These are phyloP conservation scores for Linum trigynum DNA, from an alignment of 345 rosid species.

Conservation along the genomic window DNA sequence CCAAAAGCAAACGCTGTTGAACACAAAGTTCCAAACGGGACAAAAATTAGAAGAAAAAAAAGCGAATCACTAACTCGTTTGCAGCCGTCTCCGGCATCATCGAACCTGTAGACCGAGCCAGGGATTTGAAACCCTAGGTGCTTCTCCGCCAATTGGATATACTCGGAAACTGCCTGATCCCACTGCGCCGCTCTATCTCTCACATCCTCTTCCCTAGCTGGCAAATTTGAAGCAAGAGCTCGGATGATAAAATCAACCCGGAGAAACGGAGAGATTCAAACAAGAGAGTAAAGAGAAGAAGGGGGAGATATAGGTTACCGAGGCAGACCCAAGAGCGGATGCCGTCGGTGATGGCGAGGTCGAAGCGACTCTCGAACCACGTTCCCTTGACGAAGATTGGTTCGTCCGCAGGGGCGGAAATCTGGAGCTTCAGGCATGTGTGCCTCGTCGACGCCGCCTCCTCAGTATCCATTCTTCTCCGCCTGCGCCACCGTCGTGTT, in stretches of 20 bases:
- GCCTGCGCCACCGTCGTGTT: neutral
- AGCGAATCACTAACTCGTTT: constrained; percentile 45
- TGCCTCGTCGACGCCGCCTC: constrained; percentile 34
- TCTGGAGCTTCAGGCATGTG: constrained; percentile 60
- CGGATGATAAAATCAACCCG: neutral
- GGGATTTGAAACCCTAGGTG: constrained; percentile 77
- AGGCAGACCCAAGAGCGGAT: constrained; percentile 62
- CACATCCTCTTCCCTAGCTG: constrained; percentile 67
- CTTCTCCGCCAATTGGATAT: constrained; percentile 61
- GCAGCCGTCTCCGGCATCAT: constrained; percentile 60
- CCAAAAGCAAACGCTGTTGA: too few relatives aligned
- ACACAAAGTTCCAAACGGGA: too few relatives aligned
- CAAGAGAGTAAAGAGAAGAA: too few relatives aligned
- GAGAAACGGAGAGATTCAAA: neutral
- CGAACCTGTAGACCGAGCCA: constrained; percentile 50
- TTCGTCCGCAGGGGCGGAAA: constrained; percentile 20
- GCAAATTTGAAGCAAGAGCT: neutral
- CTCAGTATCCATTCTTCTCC: neutral
- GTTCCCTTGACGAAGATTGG: constrained; percentile 66
- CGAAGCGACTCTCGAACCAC: constrained; percentile 50
- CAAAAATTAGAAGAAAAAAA: neutral
- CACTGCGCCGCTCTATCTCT: constrained; percentile 74
- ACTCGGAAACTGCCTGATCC: constrained; percentile 67
- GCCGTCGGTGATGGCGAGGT: constrained; percentile 75
- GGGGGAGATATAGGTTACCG: constrained; percentile 24